These are phyloP conservation scores for Sergeia podlipaevii DNA, from an alignment of 208 protist genomes.

Conservation along the genomic window DNA sequence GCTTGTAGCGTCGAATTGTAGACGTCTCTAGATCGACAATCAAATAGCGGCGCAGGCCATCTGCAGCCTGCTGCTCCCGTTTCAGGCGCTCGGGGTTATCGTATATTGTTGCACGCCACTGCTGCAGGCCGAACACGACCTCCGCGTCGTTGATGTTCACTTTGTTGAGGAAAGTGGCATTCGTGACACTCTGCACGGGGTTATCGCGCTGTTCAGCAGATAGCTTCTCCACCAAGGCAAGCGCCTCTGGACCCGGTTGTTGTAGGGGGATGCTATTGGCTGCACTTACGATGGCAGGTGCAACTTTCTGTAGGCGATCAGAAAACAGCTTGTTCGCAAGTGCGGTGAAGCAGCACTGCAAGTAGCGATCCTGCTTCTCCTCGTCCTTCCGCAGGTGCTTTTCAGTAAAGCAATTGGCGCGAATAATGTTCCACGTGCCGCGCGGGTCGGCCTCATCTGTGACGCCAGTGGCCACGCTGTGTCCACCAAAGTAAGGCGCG, in stretches of 20 bases:
- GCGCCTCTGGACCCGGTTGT: slow-evolving; percentile 28
- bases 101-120: slow-evolving; percentile 88
- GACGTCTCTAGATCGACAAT: slow-evolving; percentile 91
- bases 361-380: slow-evolving; percentile 62
- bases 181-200: slow-evolving; percentile 60
- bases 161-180: slow-evolving; percentile 80
- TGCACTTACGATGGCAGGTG: slow-evolving; percentile 66
- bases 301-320: slow-evolving; percentile 77
- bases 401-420: slow-evolving; percentile 68
- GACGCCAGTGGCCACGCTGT: slow-evolving; percentile 54
- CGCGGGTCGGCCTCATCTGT: slow-evolving; percentile 62
- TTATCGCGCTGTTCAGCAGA: slow-evolving; percentile 42
- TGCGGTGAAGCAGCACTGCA: slow-evolving; percentile 76
- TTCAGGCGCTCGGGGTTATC: slow-evolving; percentile 60
- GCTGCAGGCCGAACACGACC: slow-evolving; percentile 84
- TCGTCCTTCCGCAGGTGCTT: slow-evolving; percentile 50
- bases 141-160: slow-evolving; percentile 87
- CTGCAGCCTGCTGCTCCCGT: slow-evolving; percentile 65
- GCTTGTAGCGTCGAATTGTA: slow-evolving; percentile 84
- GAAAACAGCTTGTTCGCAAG: slow-evolving; percentile 88
- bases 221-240: slow-evolving; percentile 28
- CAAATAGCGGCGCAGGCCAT: slow-evolving; percentile 66
- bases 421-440: slow-evolving; percentile 65
- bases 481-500: slow-evolving; percentile 62
- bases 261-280: slow-evolving; percentile 74